Percentiles rank a stretch among this genome's conserved stretches.
Evolutionary conservation across 495 filamentous ascomycete genomes (phyloP).

Genomic region (Daldinia caldariorum): DNA sequence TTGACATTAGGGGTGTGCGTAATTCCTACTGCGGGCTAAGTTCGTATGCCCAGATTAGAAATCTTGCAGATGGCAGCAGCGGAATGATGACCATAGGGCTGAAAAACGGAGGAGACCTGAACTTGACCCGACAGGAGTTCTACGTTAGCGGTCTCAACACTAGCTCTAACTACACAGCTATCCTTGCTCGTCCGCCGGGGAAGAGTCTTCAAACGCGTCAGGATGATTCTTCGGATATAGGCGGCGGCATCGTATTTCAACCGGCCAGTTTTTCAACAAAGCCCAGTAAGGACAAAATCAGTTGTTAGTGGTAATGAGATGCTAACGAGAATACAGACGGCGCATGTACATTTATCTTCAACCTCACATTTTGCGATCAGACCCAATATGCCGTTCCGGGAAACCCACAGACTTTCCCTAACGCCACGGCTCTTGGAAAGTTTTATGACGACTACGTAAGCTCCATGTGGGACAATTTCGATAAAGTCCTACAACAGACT

Average conservation of each 20-base stretch:
- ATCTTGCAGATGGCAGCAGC: constrained; percentile 55
- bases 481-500: constrained; percentile 80
- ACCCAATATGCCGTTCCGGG: constrained; percentile 90
- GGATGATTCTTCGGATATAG: constrained; percentile 58
- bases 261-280: constrained; percentile 78
- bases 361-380: constrained; percentile 84
- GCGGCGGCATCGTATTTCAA: constrained; percentile 77
- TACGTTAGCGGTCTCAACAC: constrained; percentile 77
- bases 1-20: constrained; percentile 70
- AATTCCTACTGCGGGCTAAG: constrained; percentile 79
- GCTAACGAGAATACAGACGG: constrained; percentile 42
- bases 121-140: constrained; percentile 83
- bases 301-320: neutral
- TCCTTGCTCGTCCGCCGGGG: constrained; percentile 72
- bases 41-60: constrained; percentile 67
- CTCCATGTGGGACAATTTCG: constrained; percentile 75
- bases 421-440: constrained; percentile 60
- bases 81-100: constrained; percentile 66
- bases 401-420: constrained; percentile 67
- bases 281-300: constrained; percentile 63
- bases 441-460: constrained; percentile 76
- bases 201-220: constrained; percentile 57
- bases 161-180: constrained; percentile 73
- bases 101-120: constrained; percentile 69
- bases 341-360: constrained; percentile 79